Evolutionary conservation across 345 rosid species (phyloP), one percentile per base, ranked within the genome.

Genomic region (Camelina sativa): DNA sequence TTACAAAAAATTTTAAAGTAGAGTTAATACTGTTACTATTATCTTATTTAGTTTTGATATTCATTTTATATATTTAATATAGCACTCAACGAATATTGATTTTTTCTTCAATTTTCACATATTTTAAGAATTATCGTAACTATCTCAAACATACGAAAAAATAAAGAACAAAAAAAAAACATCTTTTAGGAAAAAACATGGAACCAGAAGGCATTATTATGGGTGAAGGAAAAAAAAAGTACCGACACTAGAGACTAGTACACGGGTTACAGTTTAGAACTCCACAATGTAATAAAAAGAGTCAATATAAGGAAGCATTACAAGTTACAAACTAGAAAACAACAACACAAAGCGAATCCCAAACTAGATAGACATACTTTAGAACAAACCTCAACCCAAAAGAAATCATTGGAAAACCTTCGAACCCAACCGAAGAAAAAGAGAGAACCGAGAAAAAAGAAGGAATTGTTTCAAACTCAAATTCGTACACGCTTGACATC

Each of bases 401-500:
- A 52, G 64, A 59, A 57, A 41, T 68, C 30, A 15, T 12, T n/a
- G 40, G n/a, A 40, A 51, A 66, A 28, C 15, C 35, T 64, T 46
- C 48, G 22, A 73, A 48, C 9, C 22, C 44, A 53, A 19, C 70
- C 11, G 13, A 35, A 59, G 30, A 4, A 28, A 28, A 28, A 28
- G 30, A 23, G 25, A 60, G 11, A 17, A 38, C 47, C 28, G 16
- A 19, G 32, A 40, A 43, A 20, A 47, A 25, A 51, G 2, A n/a
- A 16, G 10, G 15, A 12, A 48, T 41, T 13, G 72, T 65, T 54
- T 22, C 57, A 37, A 7, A 12, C 54, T 85, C 86, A 86, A 66
- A 80, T 41, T 53, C 89, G 84, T 17, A 89, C 66, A 78, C 87
- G 84, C 65, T 87, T 95, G 69, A 83, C 85, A 78, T 95, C 96